Evolutionary conservation across 2,329 filamentous ascomycete species (phyloP).

Genomic region (Colletotrichum zoysiae): DNA sequence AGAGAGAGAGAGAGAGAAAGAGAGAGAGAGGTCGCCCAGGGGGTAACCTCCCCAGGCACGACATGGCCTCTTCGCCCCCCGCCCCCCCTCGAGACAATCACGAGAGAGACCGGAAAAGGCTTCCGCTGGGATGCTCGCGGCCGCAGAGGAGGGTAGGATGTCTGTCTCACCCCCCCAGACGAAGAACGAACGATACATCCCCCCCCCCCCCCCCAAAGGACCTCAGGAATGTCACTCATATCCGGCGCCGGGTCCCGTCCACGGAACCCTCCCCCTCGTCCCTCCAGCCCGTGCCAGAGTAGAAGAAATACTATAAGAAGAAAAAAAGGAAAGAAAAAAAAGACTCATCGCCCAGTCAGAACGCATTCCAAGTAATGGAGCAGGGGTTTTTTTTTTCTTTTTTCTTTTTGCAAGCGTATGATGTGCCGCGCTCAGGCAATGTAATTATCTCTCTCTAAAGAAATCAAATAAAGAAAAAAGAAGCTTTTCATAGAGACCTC

Average conservation of each 20-base stretch:
- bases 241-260: not conserved
- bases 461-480: no score
- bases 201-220: not conserved
- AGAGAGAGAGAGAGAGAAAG: no score
- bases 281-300: no score
- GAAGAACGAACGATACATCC: not conserved
- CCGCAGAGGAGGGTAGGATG: no score
- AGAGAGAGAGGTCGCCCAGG: no score
- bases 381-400: not conserved
- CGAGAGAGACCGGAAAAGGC: not conserved
- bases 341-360: conserved; percentile 2
- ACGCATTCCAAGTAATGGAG: conserved; percentile 26
- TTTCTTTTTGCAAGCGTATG: not conserved
- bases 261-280: not conserved
- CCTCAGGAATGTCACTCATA: not conserved
- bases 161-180: not conserved
- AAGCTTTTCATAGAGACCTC: conserved; percentile 17
- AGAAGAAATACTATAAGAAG: no score
- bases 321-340: no score
- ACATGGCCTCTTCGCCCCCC: no score
- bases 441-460: conserved; percentile 34
- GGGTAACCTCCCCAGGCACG: no score
- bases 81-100: no score
- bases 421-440: conserved; percentile 12
- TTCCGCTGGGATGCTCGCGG: not conserved